Evolutionary conservation across 306 rosid genomes (phyloP), one percentile per base, ranked within the genome.

Genomic region (Crotalaria pallida): DNA sequence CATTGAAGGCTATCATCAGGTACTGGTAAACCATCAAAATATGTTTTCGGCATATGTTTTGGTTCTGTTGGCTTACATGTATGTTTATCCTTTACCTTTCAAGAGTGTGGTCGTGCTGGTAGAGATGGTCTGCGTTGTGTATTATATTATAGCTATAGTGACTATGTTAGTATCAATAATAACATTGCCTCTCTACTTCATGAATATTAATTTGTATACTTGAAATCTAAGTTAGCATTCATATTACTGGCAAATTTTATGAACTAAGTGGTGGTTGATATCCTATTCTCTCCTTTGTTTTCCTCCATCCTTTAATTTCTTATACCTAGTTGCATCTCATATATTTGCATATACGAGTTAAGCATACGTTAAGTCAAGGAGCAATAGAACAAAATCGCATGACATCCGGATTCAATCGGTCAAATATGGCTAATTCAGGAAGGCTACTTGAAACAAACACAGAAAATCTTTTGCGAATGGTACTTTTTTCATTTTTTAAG

Each of bases 61-160:
- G 38, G 43, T 49, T 44, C 48, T 61, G 73, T 55, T 73, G 34
- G 76, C 80, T 78, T 66, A 73, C 79, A 76, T 26, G 21, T 0
- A 34, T 31, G 44, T 34, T 53, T 12, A 31, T 76, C 50, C 22
- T 49, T 60, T 76, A 51, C 64, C 75, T 69, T 77, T 74, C 88
- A 94, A 97, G 99, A 94, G 71, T 94, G 99, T 75, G 97, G 99
- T 31, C 96, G 99, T 74, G 99, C 99, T 78, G 99, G 99, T 81
- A 88, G 99, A 83, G 99, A 94, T 77, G 99, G 99, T 77, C 99
- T 76, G 65, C 87, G 77, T 57, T 94, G 99, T 77, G 79, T 94
- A 76, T 71, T 94, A 72, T 94, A 91, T 73, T 94, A 94, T 74
- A 91, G 84, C 86, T 94, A 94, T 57, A 81, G 96, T 71, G 99